Conservation (phyloP, 805 yeast species). For the Saccharomycopsis sp. region DNA sequence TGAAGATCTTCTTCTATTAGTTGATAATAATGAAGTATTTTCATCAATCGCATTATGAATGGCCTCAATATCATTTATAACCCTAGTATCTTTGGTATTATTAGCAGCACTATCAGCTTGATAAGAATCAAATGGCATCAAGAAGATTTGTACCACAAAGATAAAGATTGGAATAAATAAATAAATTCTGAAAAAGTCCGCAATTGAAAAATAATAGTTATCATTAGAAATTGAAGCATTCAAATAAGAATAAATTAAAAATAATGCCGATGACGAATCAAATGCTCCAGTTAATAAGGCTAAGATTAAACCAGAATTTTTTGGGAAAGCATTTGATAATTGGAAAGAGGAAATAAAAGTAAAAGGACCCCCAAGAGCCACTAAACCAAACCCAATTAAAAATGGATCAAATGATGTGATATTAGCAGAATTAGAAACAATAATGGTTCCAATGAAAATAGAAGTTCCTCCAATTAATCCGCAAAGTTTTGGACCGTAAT, state of each 20-base stretch:
- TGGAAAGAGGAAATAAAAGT: constrained; percentile 87
- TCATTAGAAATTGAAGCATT: constrained; percentile 26
- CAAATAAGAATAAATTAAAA: constrained; percentile 59
- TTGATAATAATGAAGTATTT: constrained; percentile 6
- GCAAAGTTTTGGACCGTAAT: constrained; percentile 72
- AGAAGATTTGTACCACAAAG: constrained; percentile 53
- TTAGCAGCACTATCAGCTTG: constrained; percentile 20
- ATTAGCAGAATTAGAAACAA: constrained; percentile 31
- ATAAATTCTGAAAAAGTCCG: constrained; percentile 54
- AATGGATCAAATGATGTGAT: constrained; percentile 45
- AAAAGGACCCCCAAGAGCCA: constrained; percentile 92
- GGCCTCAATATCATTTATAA: background rate
- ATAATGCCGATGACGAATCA: constrained; percentile 86
- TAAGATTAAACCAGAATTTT: constrained; percentile 65
- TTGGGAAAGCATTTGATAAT: constrained; percentile 78
- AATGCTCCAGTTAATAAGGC: constrained; percentile 87
- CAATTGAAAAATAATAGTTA: constrained; percentile 31
- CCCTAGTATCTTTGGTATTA: background rate
- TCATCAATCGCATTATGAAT: constrained; percentile 10
- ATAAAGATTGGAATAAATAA: constrained; percentile 72
- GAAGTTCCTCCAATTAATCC: constrained; percentile 64
- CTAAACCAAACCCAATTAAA: constrained; percentile 56
- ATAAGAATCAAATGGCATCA: constrained; percentile 78
- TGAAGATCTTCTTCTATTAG: constrained; percentile 17
- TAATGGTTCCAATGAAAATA: constrained; percentile 44